Base-by-base conservation (phyloP, 148 eudicot genomes). In the Drosera capensis region DNA sequence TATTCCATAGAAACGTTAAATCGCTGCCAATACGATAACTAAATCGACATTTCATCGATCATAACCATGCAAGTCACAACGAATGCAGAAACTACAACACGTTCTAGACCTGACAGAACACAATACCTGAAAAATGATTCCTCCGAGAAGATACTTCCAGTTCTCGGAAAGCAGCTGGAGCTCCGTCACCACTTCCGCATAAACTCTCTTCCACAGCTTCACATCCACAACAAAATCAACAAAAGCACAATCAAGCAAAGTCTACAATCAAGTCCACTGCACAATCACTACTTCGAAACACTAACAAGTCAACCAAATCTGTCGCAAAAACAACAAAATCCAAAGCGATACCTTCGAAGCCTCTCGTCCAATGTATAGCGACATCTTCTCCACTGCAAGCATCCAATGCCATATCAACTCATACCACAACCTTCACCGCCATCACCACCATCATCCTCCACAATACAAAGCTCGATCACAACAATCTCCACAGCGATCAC, bases 361-460 rank as follows among this genome's bases (percentile, higher is more conserved):
- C 77, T 84, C 93, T 71, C 95, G 95, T 68, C 97, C 68, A 58
- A 90, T 78, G 74, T 84, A 88, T 71, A 84, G 57, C 73, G 97
- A 84, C 97, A 80, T 88, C 34, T 56, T 83, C 52, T 43, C 51
- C 20, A 14, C 18, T 20, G 9, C 43, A 35, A 56, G 17, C 29
- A 56, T 57, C 57, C 60, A 87, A 54, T 58, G 65, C 78, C 79
- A 74, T 77, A 62, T 62, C 65, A 71, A 71, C 68, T 66, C 71
- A 77, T 35, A 59, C 52, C 46, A 51, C 72, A 64, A 43, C 48
- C 43, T 38, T 36, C 37, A 55, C 56, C 45, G 61, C 51, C 68
- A 65, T 56, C 76, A 66, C 67, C 68, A 48, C n/a, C 46, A 11
- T 40, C 52, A 37, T 53, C 57, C 40, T 14, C 43, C 43, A 36